These are phyloP conservation scores for Adansonia madagascariensis DNA, from an alignment of 441 rosid genomes.

Conservation along the genomic window DNA sequence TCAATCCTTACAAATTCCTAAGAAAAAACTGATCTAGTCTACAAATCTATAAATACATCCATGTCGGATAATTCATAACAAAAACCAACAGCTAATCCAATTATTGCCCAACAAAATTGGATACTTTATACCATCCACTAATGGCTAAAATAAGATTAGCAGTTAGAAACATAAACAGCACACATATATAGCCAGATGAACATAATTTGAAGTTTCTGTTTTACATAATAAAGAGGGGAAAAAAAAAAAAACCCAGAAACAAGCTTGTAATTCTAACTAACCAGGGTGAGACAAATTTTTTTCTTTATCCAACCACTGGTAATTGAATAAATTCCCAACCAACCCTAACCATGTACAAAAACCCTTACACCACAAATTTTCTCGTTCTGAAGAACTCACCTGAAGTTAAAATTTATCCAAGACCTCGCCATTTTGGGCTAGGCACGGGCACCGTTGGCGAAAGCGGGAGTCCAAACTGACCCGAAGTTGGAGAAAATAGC, in stretches of 20 bases:
- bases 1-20: background rate
- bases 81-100: background rate
- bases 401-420: constrained; percentile 38
- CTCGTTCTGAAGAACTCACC: constrained; percentile 3
- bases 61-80: background rate
- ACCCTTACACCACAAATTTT: constrained; percentile 26
- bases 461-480: constrained; percentile 61
- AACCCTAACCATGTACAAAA: constrained; percentile 47
- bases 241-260: background rate
- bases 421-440: constrained; percentile 65
- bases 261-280: constrained; percentile 17
- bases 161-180: background rate
- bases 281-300: background rate
- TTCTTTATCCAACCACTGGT: constrained; percentile 11
- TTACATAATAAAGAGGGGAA: background rate
- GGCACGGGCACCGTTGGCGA: constrained; percentile 78
- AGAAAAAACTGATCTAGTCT: background rate
- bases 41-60: background rate
- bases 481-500: constrained; percentile 65
- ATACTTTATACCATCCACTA: background rate
- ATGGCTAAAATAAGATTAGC: constrained; percentile 3
- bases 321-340: constrained; percentile 26
- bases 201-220: constrained; percentile 20
- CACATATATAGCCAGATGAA: background rate
- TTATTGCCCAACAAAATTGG: background rate